Percentiles rank a stretch among this genome's conserved stretches.
phyloP scores from a whole-genome alignment of 2,329 filamentous ascomycete genomes.

The Coniochaeta hoffmannii region DNA sequence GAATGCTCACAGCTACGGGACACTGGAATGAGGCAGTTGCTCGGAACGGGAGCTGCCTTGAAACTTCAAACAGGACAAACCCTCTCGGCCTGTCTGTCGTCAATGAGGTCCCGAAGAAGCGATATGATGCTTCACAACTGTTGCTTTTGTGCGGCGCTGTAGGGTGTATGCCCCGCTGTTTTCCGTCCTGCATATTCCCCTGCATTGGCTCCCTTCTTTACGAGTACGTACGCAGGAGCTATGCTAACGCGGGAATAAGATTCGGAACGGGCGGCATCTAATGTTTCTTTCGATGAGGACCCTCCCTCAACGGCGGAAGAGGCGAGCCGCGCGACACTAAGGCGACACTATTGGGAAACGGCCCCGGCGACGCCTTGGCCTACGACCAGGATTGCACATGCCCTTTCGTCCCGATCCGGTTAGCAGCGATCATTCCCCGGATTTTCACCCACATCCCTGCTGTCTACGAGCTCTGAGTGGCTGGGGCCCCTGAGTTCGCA shows the following conservation, averaged over 20 bases:
- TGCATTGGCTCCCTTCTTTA: not conserved
- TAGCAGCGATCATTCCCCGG: not conserved
- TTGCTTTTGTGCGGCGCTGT: not conserved
- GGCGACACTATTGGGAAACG: not conserved
- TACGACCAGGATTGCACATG: not conserved
- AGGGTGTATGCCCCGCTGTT: not conserved
- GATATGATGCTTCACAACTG: not conserved
- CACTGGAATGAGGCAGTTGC: not conserved
- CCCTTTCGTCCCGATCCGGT: not conserved
- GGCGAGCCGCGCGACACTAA: not conserved
- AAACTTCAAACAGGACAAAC: too few relatives aligned
- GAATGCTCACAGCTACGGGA: too few relatives aligned
- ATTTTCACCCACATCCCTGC: not conserved
- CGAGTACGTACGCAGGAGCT: not conserved
- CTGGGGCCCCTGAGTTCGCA: not conserved
- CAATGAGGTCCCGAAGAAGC: too few relatives aligned
- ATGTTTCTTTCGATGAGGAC: too few relatives aligned
- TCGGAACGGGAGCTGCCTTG: too few relatives aligned
- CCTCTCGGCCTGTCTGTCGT: too few relatives aligned
- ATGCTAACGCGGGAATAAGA: not conserved
- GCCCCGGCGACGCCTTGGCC: not conserved
- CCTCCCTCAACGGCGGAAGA: too few relatives aligned
- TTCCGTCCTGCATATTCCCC: not conserved
- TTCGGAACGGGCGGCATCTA: too few relatives aligned
- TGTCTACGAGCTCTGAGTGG: not conserved